Evolutionary conservation across 306 rosid genomes (phyloP), one percentile per base, ranked within the genome.

Genomic region (Lotus japonicus): DNA sequence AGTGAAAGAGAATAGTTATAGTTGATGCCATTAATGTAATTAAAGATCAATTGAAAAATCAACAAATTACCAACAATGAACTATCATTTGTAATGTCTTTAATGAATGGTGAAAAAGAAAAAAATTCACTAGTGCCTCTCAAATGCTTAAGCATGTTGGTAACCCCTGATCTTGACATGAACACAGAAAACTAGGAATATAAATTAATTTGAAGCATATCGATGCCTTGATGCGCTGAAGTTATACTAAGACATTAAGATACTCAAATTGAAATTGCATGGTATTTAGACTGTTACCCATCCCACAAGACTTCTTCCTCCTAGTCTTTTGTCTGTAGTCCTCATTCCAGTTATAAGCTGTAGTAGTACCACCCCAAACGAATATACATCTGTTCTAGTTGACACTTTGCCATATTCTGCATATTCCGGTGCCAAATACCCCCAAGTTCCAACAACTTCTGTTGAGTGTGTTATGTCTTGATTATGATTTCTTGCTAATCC

Each of bases 361-460:
- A 92, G 70, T 53, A 92, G 76, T 75, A 87, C 84, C 69, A 89
- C 88, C 50, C 98, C 98, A 68, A 89, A 87, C 59, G 98, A 88
- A 66, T 89, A 92, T 11, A 89, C 98, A 79, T 92, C 98, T 42
- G 82, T 84, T 83, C 87, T 92, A 35, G 84, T 81, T 49, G 98
- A 89, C 26, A 87, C 92, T 74, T 76, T 87, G n/a, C 98, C 96
- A 65, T 58, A 68, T 81, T 89, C 92, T 16, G 91, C 95, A 80
- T 92, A 92, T 80, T 92, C 98, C 35, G 98, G 98, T 56, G 96
- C 96, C 78, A 92, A 44, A 77, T 92, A 92, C 71, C 98, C 98
- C 64, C 86, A 70, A 9, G 92, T 78, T 71, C 98, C 98, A 21
- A 92, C 88, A 38, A 89, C 88, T 67, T 83, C 83, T 0, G 95